phyloP scores from a whole-genome alignment of 805 yeast genomes.

The Cyberlindnera mississippiensis region DNA sequence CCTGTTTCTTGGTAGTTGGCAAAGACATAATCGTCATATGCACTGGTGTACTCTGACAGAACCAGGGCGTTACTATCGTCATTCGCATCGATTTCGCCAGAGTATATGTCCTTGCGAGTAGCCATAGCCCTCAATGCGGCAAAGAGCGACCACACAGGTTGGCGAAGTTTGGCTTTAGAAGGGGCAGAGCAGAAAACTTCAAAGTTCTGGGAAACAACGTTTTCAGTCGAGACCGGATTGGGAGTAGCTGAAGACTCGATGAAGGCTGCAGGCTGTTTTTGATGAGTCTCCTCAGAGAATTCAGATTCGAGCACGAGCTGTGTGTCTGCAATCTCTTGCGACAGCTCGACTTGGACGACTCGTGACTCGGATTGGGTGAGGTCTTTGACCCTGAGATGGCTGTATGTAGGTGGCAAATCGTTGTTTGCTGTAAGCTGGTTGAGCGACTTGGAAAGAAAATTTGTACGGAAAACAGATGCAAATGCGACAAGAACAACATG shows the following conservation, averaged over 20 bases:
- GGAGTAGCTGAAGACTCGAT: conserved; percentile 4
- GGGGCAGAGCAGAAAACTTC: conserved; percentile 22
- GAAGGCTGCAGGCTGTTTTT: conserved; percentile 20
- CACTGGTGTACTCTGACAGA: conserved; percentile 21
- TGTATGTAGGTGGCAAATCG: conserved; percentile 6
- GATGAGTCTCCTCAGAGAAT: neutral
- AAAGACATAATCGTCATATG: conserved; percentile 29
- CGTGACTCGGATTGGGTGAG: conserved; percentile 16
- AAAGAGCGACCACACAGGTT: conserved; percentile 53
- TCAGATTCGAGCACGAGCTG: conserved; percentile 2
- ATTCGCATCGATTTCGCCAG: conserved; percentile 33
- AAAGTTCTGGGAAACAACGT: conserved; percentile 27
- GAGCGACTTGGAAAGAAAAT: conserved; percentile 23
- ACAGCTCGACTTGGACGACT: conserved; percentile 17
- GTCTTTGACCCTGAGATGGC: conserved; percentile 9
- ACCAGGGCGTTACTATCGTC: conserved; percentile 21
- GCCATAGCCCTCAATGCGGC: conserved; percentile 49
- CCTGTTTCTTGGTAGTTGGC: conserved; percentile 26
- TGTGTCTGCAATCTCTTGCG: conserved; percentile 13
- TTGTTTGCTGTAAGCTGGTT: conserved; percentile 20
- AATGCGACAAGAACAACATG: conserved; percentile 25
- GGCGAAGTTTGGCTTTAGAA: conserved; percentile 26
- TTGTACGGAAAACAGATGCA: conserved; percentile 23
- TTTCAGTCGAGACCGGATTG: conserved; percentile 18
- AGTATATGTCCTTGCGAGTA: conserved; percentile 40